Percentiles rank a stretch among this genome's conserved stretches.
Evolutionary conservation across 768 basidiomycete species (phyloP).

Genomic region (Boletus reticulatus): DNA sequence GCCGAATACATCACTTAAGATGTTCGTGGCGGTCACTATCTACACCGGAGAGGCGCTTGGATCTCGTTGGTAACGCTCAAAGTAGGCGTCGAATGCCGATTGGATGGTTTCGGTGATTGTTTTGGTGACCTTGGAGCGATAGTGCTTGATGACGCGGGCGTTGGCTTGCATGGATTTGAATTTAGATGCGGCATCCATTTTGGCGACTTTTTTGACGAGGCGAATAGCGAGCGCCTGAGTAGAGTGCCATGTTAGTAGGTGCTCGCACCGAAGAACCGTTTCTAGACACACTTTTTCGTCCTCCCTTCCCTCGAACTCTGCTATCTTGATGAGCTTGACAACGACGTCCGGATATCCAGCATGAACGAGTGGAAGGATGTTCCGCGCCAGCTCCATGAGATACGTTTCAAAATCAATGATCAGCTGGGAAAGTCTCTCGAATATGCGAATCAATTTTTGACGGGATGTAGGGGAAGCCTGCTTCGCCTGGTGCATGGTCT

Average conservation of each 20-base stretch:
- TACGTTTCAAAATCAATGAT: constrained; percentile 85
- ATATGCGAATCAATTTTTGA: constrained; percentile 70
- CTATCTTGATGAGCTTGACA: constrained; percentile 89
- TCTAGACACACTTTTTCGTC: constrained; percentile 77
- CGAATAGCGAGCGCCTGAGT: constrained; percentile 88
- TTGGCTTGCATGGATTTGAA: constrained; percentile 93
- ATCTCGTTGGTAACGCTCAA: constrained; percentile 57
- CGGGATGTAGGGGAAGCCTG: constrained; percentile 66
- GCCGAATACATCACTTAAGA: too few relatives aligned
- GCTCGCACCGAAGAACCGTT: background rate
- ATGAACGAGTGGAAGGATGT: constrained; percentile 75
- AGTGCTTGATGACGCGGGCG: too few relatives aligned
- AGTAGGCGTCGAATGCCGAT: constrained; percentile 65
- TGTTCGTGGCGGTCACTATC: too few relatives aligned
- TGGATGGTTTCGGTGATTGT: constrained; percentile 77
- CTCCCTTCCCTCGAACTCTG: constrained; percentile 88
- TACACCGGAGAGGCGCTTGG: constrained; percentile 38
- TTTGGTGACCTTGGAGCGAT: constrained; percentile 82
- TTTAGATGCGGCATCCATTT: constrained; percentile 88
- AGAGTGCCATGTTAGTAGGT: background rate
- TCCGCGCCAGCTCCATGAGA: constrained; percentile 71
- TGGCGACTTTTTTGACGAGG: constrained; percentile 91
- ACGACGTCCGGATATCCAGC: constrained; percentile 83
- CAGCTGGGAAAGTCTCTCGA: constrained; percentile 80
- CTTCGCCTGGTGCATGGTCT: constrained; percentile 93